A percentile compares a stretch with the other conserved stretches of the same genome.
phyloP scores from a whole-genome alignment of 345 rosid species.

The Ceriops tagal region DNA sequence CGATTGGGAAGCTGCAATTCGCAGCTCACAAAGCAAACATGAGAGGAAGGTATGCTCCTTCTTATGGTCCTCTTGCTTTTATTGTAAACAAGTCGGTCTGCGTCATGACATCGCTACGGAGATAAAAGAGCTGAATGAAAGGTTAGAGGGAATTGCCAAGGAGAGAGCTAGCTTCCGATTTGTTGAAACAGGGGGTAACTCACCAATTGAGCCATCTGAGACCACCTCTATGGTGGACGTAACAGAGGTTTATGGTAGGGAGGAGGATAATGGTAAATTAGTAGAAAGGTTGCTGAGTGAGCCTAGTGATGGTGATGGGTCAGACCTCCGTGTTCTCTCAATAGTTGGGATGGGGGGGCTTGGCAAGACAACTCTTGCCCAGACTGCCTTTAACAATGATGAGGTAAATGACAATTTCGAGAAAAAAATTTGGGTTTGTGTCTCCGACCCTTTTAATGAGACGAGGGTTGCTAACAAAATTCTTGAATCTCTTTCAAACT shows the following conservation, averaged over 20 bases:
- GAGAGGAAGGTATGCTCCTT: no score
- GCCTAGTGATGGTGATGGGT: not conserved
- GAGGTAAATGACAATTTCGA: not conserved
- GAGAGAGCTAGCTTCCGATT: no score
- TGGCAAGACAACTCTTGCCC: not conserved
- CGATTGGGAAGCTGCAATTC: no score
- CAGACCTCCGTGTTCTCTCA: not conserved
- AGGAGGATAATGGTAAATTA: not conserved
- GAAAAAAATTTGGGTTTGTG: not conserved
- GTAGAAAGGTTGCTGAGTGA: not conserved
- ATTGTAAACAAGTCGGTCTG: no score
- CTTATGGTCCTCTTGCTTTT: no score
- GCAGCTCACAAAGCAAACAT: not conserved
- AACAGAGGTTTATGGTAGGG: not conserved
- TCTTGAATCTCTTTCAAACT: not conserved
- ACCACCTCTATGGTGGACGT: not conserved
- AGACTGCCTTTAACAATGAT: not conserved
- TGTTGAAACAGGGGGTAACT: no score
- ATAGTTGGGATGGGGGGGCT: constrained; percentile 6
- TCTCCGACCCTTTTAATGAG: not conserved
- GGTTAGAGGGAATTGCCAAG: no score
- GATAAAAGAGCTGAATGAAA: no score
- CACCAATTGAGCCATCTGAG: no score
- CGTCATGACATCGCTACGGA: no score
- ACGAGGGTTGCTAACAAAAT: not conserved